phyloP scores from a whole-genome alignment of 2,329 filamentous ascomycete genomes.

The Emergomyces orientalis region DNA sequence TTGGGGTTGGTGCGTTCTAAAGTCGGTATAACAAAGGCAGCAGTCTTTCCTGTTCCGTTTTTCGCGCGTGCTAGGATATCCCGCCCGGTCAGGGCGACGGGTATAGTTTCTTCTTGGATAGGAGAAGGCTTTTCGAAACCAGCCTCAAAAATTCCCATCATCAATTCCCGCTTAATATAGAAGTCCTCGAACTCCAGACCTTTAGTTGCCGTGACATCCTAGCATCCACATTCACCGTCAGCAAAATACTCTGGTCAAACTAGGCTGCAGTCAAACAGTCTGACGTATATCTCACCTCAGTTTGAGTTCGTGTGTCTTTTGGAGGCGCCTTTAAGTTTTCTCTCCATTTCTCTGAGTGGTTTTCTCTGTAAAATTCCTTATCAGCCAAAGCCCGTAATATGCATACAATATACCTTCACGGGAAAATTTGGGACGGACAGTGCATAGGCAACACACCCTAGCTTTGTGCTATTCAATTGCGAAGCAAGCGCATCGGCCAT shows the following conservation, averaged over 20 bases:
- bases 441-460: conserved; percentile 8
- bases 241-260: background rate
- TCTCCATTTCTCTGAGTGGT: conserved; percentile 36
- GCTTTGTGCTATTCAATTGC: conserved; percentile 14
- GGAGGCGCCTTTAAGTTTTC: conserved; percentile 38
- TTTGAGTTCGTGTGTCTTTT: conserved; percentile 43
- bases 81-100: conserved; percentile 86
- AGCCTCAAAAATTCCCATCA: conserved; percentile 99
- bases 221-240: conserved; percentile 16
- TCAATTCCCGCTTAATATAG: conserved; percentile 81
- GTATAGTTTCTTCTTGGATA: conserved; percentile 98
- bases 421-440: background rate
- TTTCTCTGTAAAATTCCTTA: conserved; percentile 26
- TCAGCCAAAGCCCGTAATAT: conserved; percentile 10
- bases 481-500: conserved; percentile 16
- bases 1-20: conserved; percentile 96
- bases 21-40: conserved; percentile 91
- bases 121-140: conserved; percentile 98
- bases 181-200: conserved; percentile 97
- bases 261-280: background rate
- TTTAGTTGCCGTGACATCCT: conserved; percentile 98
- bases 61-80: conserved; percentile 95
- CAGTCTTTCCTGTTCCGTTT: conserved; percentile 97
- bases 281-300: conserved; percentile 34
- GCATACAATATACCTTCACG: background rate